These are phyloP conservation scores for Lumnitzera racemosa DNA, from an alignment of 345 rosid genomes.

Conservation along the genomic window DNA sequence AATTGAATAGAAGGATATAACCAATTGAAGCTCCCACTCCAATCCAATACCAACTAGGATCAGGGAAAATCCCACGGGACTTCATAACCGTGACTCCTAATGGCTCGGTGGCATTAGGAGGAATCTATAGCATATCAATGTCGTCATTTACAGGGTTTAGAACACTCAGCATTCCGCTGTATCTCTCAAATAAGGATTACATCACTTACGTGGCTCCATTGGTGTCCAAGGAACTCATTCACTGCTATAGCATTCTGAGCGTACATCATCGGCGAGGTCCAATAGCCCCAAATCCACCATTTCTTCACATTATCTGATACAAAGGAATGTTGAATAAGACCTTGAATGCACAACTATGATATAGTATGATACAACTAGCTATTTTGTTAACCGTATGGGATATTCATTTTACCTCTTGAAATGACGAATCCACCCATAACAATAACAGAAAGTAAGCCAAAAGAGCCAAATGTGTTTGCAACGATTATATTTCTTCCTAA, in stretches of 20 bases:
- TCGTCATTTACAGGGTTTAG: not conserved
- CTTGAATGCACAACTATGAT: not conserved
- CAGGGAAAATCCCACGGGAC: slow-evolving; percentile 59
- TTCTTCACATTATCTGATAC: slow-evolving; percentile 35
- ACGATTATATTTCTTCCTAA: slow-evolving; percentile 51
- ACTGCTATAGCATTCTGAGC: slow-evolving; percentile 52
- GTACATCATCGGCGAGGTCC: slow-evolving; percentile 63
- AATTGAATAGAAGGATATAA: slow-evolving; percentile 49
- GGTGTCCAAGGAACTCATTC: slow-evolving; percentile 56
- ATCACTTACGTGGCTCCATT: slow-evolving; percentile 49
- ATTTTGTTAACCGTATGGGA: not conserved
- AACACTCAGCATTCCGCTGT: not conserved
- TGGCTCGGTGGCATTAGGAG: slow-evolving; percentile 45
- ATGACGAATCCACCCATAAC: slow-evolving; percentile 60
- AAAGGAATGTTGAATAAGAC: slow-evolving; percentile 10
- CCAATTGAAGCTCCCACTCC: slow-evolving; percentile 67
- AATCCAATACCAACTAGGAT: slow-evolving; percentile 84
- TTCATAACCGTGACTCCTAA: slow-evolving; percentile 60
- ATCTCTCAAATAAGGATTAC: not conserved
- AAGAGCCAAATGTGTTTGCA: slow-evolving; percentile 53
- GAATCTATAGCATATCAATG: slow-evolving; percentile 28
- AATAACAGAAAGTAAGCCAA: slow-evolving; percentile 32
- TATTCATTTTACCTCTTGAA: slow-evolving; percentile 31
- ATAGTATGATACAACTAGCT: not conserved
- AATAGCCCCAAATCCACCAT: slow-evolving; percentile 75